phyloP scores from a whole-genome alignment of 495 filamentous ascomycete species.

The Letharia lupina region DNA sequence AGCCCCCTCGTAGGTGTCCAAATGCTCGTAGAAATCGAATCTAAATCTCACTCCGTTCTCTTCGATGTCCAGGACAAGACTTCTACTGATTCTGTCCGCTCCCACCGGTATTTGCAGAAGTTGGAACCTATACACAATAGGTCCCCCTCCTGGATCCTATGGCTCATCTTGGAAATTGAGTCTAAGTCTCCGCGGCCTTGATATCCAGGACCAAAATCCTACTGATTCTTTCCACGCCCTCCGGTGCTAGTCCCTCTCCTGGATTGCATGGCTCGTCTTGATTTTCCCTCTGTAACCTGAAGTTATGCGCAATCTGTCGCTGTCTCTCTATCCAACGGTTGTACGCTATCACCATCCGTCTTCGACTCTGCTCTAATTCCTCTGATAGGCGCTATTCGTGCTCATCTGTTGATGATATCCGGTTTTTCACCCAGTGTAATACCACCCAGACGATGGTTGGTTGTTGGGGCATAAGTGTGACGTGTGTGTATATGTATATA shows the following conservation, averaged over 20 bases:
- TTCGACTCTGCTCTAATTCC: neutral
- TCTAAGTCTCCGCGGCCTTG: too few relatives aligned
- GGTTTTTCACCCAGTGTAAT: neutral
- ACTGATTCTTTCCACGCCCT: too few relatives aligned
- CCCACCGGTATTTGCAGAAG: neutral
- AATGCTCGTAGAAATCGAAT: neutral
- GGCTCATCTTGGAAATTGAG: too few relatives aligned
- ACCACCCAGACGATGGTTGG: neutral
- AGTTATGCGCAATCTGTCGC: neutral
- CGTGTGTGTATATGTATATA: too few relatives aligned
- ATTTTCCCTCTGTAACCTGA: neutral
- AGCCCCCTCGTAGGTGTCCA: neutral
- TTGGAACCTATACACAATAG: neutral
- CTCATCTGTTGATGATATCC: neutral
- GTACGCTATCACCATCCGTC: neutral
- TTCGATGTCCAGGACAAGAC: neutral
- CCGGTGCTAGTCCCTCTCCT: too few relatives aligned
- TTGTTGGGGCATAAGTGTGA: neutral
- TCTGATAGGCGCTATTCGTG: neutral
- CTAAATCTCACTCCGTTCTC: neutral
- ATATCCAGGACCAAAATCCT: too few relatives aligned
- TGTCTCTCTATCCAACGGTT: neutral
- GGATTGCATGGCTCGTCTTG: neutral
- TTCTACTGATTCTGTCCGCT: neutral
- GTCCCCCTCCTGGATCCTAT: neutral